phyloP scores from a whole-genome alignment of 192 early-diverging fungal species.

The Coemansia umbellata region DNA sequence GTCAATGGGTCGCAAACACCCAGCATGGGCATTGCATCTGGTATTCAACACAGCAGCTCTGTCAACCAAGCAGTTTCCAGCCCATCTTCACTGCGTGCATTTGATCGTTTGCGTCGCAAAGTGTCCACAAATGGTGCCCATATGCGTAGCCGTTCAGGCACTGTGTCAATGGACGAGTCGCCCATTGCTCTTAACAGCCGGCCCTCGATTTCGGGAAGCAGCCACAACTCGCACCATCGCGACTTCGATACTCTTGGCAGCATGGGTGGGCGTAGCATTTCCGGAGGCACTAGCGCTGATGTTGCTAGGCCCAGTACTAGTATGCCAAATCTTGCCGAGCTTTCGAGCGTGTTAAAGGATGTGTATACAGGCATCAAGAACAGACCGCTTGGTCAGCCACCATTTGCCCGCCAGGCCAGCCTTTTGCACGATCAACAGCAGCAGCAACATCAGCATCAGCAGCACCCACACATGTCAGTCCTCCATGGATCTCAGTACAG shows the following conservation, averaged over 20 bases:
- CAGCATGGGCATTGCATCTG: slow-evolving; percentile 9
- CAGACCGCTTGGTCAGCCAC: slow-evolving; percentile 51
- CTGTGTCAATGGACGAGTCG: slow-evolving; percentile 37
- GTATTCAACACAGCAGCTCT: neutral
- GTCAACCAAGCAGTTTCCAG: slow-evolving; percentile 15
- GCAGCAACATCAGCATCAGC: slow-evolving; percentile 1
- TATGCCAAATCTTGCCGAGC: slow-evolving; percentile 41
- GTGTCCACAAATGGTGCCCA: slow-evolving; percentile 47
- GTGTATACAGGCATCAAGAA: slow-evolving; percentile 50
- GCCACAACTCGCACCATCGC: slow-evolving; percentile 10
- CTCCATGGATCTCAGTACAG: slow-evolving; percentile 16
- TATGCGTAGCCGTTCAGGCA: slow-evolving; percentile 35
- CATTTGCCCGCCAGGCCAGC: slow-evolving; percentile 41
- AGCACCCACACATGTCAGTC: no score
- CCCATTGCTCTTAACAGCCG: slow-evolving; percentile 11
- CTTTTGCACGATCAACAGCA: slow-evolving; percentile 10
- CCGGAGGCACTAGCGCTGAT: neutral
- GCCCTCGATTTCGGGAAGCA: slow-evolving; percentile 14
- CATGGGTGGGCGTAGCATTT: neutral
- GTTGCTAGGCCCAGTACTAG: neutral
- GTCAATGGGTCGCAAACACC: neutral
- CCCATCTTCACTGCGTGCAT: slow-evolving; percentile 43
- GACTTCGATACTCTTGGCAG: slow-evolving; percentile 7
- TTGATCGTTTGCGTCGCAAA: slow-evolving; percentile 50
- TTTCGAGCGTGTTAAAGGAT: slow-evolving; percentile 46